Conservation (phyloP, 768 basidiomycete genomes). For the Albatrellus ellisii region DNA sequence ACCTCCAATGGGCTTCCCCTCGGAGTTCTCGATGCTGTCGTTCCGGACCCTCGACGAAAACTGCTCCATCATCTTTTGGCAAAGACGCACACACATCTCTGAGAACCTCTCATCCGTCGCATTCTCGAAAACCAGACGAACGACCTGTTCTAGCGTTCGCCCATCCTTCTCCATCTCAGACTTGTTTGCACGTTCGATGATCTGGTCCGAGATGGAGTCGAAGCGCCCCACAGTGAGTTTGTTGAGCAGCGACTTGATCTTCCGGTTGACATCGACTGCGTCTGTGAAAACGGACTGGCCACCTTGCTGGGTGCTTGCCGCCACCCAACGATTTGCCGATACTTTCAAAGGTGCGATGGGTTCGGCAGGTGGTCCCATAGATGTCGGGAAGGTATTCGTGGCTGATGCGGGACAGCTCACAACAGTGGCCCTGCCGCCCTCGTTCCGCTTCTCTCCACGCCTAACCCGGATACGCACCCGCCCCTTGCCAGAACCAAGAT, state of each 20-base stretch:
- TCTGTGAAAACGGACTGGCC: slow-evolving; percentile 43
- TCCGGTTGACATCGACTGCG: slow-evolving; percentile 81
- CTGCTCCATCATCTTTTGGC: slow-evolving; percentile 91
- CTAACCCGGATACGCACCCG: too few species aligned
- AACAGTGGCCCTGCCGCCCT: slow-evolving; percentile 32
- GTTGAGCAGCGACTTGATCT: slow-evolving; percentile 86
- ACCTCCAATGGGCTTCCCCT: slow-evolving; percentile 84
- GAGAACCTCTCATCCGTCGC: slow-evolving; percentile 95
- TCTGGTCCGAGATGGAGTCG: slow-evolving; percentile 90
- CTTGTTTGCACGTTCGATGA: slow-evolving; percentile 91
- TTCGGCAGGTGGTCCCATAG: slow-evolving; percentile 35
- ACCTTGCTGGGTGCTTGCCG: slow-evolving; percentile 31
- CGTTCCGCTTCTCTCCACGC: slow-evolving; percentile 70
- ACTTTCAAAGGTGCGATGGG: slow-evolving; percentile 65
- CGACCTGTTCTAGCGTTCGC: slow-evolving; percentile 89
- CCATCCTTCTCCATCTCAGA: slow-evolving; percentile 88
- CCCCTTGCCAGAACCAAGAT: slow-evolving; percentile 35
- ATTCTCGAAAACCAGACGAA: slow-evolving; percentile 93
- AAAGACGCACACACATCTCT: slow-evolving; percentile 94
- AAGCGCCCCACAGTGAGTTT: slow-evolving; percentile 96
- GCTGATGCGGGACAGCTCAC: slow-evolving; percentile 19
- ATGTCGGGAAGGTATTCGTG: too few species aligned
- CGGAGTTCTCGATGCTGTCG: slow-evolving; percentile 66
- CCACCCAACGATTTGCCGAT: slow-evolving; percentile 79
- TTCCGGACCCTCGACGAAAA: slow-evolving; percentile 83